A percentile compares a stretch with the other conserved stretches of the same genome.
phyloP scores from a whole-genome alignment of 345 rosid genomes.

The Salix caprea region DNA sequence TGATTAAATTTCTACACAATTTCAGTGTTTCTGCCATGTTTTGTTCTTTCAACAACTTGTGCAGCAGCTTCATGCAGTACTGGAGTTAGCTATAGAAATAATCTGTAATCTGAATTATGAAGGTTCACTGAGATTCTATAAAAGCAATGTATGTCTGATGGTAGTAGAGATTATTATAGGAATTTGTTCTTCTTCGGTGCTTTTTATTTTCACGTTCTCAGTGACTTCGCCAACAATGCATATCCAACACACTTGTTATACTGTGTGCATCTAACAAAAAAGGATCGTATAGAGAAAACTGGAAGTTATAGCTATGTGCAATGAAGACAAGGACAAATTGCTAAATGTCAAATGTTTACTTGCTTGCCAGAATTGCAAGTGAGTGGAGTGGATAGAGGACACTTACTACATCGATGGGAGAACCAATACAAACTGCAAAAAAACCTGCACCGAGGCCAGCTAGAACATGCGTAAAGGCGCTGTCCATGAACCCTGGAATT shows the following conservation, averaged over 20 bases:
- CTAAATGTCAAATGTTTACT: neutral
- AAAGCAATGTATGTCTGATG: neutral
- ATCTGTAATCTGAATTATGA: neutral
- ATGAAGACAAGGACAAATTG: neutral
- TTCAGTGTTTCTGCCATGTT: neutral
- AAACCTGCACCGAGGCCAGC: slow-evolving; percentile 95
- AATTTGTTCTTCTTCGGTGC: neutral
- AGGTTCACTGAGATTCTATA: neutral
- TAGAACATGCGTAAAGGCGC: slow-evolving; percentile 67
- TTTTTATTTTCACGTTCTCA: neutral
- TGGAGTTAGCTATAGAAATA: neutral
- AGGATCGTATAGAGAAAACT: neutral
- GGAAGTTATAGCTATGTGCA: slow-evolving; percentile 1
- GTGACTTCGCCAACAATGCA: neutral
- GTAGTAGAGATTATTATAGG: neutral
- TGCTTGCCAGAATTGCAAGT: neutral
- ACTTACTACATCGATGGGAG: slow-evolving; percentile 89
- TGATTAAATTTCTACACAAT: neutral
- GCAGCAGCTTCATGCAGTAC: neutral
- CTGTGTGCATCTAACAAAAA: neutral
- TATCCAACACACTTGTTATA: neutral
- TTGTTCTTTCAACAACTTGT: neutral
- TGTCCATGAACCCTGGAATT: slow-evolving; percentile 91
- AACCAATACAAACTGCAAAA: slow-evolving; percentile 91
- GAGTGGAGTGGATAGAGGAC: slow-evolving; percentile 17